Evolutionary conservation across 2,329 filamentous ascomycete genomes (phyloP).

Genomic region (Diaporthe citrichinensis): DNA sequence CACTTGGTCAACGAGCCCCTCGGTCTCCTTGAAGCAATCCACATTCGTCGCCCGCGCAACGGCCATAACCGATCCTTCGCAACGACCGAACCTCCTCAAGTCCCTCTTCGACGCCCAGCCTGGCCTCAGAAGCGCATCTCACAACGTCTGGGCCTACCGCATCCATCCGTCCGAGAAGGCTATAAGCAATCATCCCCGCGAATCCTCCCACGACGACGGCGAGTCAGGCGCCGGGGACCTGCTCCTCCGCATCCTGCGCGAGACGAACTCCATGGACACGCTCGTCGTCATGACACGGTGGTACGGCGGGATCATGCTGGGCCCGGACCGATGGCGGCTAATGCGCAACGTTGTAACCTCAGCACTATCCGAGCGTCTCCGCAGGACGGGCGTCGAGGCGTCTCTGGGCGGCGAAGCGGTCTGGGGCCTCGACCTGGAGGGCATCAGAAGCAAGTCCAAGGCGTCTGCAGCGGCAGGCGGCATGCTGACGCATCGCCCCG

Average conservation of each 20-base stretch:
- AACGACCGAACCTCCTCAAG: constrained; percentile 60
- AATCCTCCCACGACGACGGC: constrained; percentile 72
- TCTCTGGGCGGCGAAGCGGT: constrained; percentile 66
- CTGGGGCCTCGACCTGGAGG: constrained; percentile 72
- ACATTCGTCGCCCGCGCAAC: constrained; percentile 70
- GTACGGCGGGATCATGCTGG: constrained; percentile 74
- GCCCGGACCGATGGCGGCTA: constrained; percentile 73
- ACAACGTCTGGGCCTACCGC: constrained; percentile 72
- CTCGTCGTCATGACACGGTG: constrained; percentile 73
- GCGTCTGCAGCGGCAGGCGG: constrained; percentile 56
- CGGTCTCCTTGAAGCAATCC: constrained; percentile 66
- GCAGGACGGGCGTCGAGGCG: constrained; percentile 58
- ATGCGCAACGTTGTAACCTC: constrained; percentile 71
- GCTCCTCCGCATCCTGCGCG: constrained; percentile 67
- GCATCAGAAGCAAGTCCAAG: constrained; percentile 58
- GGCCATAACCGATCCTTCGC: constrained; percentile 53
- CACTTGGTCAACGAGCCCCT: constrained; percentile 67
- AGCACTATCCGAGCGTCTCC: constrained; percentile 66
- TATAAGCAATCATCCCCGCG: constrained; percentile 56
- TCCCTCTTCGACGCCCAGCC: constrained; percentile 64
- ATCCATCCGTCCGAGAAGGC: constrained; percentile 51
- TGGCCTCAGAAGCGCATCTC: constrained; percentile 66
- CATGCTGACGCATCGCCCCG: constrained; percentile 82
- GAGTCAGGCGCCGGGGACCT: constrained; percentile 72
- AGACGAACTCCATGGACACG: constrained; percentile 64